These are phyloP conservation scores for Penicillium coprophilum DNA, from an alignment of 495 filamentous ascomycete species.

Conservation along the genomic window DNA sequence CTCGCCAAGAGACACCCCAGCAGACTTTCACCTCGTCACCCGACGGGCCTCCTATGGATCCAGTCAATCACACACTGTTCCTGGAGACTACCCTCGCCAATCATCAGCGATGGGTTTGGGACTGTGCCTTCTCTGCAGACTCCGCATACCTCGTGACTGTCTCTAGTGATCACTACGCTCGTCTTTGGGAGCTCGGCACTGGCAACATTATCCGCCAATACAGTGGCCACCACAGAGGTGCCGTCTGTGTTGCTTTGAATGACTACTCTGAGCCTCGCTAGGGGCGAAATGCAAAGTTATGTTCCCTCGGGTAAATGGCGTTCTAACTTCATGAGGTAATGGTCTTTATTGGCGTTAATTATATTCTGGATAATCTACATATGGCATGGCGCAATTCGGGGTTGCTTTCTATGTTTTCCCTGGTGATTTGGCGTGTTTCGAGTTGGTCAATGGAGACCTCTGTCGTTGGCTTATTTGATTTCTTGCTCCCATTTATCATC, in stretches of 20 bases:
- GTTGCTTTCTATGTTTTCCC: not conserved
- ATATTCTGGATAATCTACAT: constrained; percentile 4
- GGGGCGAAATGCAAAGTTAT: not conserved
- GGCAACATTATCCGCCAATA: constrained; percentile 95
- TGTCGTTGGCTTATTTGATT: not conserved
- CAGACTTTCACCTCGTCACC: constrained; percentile 42
- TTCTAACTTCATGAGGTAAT: not conserved
- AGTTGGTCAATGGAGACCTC: not conserved
- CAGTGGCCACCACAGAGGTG: constrained; percentile 93
- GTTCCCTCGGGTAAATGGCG: not conserved
- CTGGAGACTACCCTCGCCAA: constrained; percentile 88
- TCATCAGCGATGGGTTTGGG: constrained; percentile 99
- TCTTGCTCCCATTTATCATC: not conserved
- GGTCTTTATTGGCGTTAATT: constrained; percentile 3
- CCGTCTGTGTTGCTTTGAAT: constrained; percentile 94
- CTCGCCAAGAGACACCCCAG: constrained; percentile 34
- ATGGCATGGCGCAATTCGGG: constrained; percentile 21
- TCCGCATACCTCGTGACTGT: constrained; percentile 97
- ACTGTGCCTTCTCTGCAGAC: constrained; percentile 96
- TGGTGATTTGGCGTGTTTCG: not conserved
- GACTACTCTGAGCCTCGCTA: constrained; percentile 81
- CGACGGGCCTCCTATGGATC: constrained; percentile 48
- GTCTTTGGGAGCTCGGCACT: constrained; percentile 86
- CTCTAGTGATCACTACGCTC: constrained; percentile 93
- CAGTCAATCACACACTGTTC: constrained; percentile 58